phyloP scores from a whole-genome alignment of 352 stramenopile species.

The Phytopythium litorale region DNA sequence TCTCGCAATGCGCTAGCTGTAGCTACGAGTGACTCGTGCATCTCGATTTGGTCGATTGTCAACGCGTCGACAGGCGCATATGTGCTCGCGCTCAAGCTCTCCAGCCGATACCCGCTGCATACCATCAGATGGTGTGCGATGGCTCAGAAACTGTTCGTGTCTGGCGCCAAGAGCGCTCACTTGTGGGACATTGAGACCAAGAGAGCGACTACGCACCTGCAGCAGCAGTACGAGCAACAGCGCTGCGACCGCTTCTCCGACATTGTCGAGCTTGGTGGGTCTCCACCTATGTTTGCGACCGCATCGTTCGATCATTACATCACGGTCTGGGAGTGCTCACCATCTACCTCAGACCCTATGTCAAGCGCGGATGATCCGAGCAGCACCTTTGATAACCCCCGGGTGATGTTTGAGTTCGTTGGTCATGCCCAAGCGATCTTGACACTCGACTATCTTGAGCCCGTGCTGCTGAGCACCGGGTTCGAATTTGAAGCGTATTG shows the following conservation, averaged over 20 bases:
- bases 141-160: conserved; percentile 42
- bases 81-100: conserved; percentile 57
- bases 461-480: conserved; percentile 60
- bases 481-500: conserved; percentile 84
- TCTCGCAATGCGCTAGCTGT: conserved; percentile 49
- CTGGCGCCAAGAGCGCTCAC: conserved; percentile 38
- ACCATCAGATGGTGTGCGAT: conserved; percentile 52
- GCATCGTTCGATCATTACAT: conserved; percentile 79
- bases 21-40: conserved; percentile 43
- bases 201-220: conserved; percentile 22
- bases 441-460: conserved; percentile 54
- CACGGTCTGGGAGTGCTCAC: conserved; percentile 58
- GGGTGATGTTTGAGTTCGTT: conserved; percentile 51
- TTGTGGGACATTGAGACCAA: conserved; percentile 67
- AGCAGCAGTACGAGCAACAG: conserved; percentile 22
- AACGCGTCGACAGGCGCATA: conserved; percentile 57
- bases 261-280: conserved; percentile 45
- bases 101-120: conserved; percentile 40
- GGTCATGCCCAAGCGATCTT: conserved; percentile 63
- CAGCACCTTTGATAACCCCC: conserved; percentile 12
- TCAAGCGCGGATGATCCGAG: background rate
- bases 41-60: conserved; percentile 69
- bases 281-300: conserved; percentile 57
- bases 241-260: conserved; percentile 46
- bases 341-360: conserved; percentile 9